A percentile compares a stretch with the other conserved stretches of the same genome.
These are phyloP conservation scores for Terfezia claveryi DNA, from an alignment of 495 filamentous ascomycete species.

Conservation along the genomic window DNA sequence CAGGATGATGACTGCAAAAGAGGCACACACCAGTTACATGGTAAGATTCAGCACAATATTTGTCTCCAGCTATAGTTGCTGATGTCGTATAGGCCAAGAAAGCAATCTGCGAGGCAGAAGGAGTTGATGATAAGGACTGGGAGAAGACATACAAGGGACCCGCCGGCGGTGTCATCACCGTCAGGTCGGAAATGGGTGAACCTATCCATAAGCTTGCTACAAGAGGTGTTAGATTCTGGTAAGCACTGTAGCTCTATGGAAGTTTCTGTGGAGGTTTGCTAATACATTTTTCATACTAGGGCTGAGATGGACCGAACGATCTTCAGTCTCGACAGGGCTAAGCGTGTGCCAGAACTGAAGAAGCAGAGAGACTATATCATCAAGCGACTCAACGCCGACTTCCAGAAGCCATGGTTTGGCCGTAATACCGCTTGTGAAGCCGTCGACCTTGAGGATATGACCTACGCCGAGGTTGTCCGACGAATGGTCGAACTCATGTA, in stretches of 20 bases:
- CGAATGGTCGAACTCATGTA: constrained; percentile 95
- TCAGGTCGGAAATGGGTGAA: constrained; percentile 95
- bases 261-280: neutral
- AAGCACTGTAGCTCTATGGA: neutral
- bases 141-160: constrained; percentile 90
- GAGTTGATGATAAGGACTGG: constrained; percentile 75
- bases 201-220: constrained; percentile 97
- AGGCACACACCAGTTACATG: constrained; percentile 76
- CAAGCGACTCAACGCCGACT: constrained; percentile 91
- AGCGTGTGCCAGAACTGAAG: constrained; percentile 75
- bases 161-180: constrained; percentile 88
- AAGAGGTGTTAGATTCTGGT: constrained; percentile 80
- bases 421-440: constrained; percentile 61
- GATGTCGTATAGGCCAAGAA: constrained; percentile 42
- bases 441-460: constrained; percentile 96
- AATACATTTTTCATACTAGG: constrained; percentile 2
- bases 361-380: constrained; percentile 90
- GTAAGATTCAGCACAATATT: constrained; percentile 2
- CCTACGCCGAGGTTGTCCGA: constrained; percentile 74
- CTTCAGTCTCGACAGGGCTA: constrained; percentile 86
- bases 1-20: constrained; percentile 85
- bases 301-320: constrained; percentile 96
- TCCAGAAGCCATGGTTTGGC: constrained; percentile 98
- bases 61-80: neutral
- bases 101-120: constrained; percentile 77